Evolutionary conservation across 257 asterid genomes (phyloP).

Genomic region (Forsythia suspensa): DNA sequence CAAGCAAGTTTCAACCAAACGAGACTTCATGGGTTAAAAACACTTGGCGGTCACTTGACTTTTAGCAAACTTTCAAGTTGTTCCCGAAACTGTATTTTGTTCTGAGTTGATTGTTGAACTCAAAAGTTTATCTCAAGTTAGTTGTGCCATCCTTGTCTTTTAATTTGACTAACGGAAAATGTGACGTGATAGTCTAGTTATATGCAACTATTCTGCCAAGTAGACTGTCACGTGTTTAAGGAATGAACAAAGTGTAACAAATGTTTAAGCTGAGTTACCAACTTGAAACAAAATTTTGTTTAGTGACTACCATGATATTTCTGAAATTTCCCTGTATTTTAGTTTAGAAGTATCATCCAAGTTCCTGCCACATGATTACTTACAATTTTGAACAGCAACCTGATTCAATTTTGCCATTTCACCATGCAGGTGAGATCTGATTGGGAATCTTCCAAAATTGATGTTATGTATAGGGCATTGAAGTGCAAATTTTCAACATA

Average conservation of each 20-base stretch:
- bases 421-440: conserved; percentile 69
- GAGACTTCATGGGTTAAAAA: not conserved
- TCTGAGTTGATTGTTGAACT: not conserved
- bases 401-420: conserved; percentile 4
- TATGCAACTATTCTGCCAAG: too few relatives aligned
- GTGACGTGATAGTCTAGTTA: too few relatives aligned
- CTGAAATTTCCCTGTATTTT: not conserved
- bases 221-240: not conserved
- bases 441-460: conserved; percentile 78
- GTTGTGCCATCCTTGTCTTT: not conserved
- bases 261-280: not conserved
- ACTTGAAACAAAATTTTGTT: too few relatives aligned
- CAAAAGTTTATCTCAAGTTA: not conserved
- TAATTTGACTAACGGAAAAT: not conserved
- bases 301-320: not conserved
- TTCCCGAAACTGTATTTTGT: not conserved
- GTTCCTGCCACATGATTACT: not conserved
- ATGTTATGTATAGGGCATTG: conserved; percentile 75
- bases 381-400: not conserved
- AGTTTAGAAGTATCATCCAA: not conserved
- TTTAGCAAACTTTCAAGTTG: not conserved
- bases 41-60: not conserved
- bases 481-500: conserved; percentile 71
- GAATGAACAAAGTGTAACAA: not conserved
- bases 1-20: not conserved